Conservation (phyloP, 441 rosid species). For the Cnidoscolus chayamansa region DNA sequence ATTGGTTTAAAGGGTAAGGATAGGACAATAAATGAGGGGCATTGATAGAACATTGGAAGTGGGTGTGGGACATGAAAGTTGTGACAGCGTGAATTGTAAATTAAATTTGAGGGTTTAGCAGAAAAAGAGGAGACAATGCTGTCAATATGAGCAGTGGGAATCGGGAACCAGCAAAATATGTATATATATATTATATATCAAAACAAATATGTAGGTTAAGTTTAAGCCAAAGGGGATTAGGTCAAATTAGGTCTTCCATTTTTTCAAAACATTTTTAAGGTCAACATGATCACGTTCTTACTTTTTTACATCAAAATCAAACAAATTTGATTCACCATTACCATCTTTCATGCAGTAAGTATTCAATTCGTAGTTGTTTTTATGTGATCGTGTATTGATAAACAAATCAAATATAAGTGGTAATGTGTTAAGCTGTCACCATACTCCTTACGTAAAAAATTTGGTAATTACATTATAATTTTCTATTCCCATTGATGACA, state of each 20-base stretch:
- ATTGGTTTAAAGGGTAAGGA: too few species aligned
- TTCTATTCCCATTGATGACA: too few species aligned
- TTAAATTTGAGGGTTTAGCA: background rate
- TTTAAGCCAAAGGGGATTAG: conserved; percentile 22
- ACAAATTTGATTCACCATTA: background rate
- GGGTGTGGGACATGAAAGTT: background rate
- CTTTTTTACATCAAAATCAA: background rate
- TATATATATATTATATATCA: too few species aligned
- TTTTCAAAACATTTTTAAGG: background rate
- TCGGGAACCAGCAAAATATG: conserved; percentile 25
- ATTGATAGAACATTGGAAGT: conserved; percentile 7
- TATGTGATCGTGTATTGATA: too few species aligned
- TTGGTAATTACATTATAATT: too few species aligned
- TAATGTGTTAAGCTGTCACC: too few species aligned
- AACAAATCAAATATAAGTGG: too few species aligned
- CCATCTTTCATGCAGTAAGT: too few species aligned
- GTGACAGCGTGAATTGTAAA: conserved; percentile 2
- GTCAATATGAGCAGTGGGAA: conserved; percentile 30
- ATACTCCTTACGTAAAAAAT: too few species aligned
- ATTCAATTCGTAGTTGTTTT: too few species aligned
- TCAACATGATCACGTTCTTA: background rate
- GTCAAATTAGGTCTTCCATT: conserved; percentile 26
- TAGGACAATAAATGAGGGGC: too few species aligned
- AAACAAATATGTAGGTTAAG: conserved; percentile 19
- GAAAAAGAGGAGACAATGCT: conserved; percentile 26